Conservation (phyloP, 2,329 filamentous ascomycete species). For the Aureobasidium sp. region DNA sequence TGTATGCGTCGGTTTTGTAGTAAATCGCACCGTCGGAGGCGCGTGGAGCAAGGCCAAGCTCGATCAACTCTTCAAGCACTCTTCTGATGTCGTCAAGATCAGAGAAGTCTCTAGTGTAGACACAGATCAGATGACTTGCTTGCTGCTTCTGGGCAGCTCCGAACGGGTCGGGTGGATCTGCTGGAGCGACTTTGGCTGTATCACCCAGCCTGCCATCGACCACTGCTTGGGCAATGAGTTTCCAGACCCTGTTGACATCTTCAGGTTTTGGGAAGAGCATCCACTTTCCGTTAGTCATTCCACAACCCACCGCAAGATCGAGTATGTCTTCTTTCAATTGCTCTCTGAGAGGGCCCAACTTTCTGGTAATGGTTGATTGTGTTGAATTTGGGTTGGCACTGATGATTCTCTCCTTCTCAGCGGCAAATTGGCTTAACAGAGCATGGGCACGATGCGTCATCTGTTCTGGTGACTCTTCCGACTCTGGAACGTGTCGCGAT, state of each 20-base stretch:
- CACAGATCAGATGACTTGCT: constrained; percentile 53
- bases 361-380: constrained; percentile 31
- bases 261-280: constrained; percentile 58
- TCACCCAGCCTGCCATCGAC: constrained; percentile 63
- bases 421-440: constrained; percentile 46
- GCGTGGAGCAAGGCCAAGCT: constrained; percentile 51
- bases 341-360: constrained; percentile 37
- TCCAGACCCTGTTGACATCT: constrained; percentile 60
- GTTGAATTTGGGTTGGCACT: constrained; percentile 45
- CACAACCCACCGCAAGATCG: constrained; percentile 51
- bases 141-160: constrained; percentile 31
- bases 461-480: constrained; percentile 34
- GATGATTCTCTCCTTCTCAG: constrained; percentile 43
- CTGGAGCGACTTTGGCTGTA: constrained; percentile 64
- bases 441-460: constrained; percentile 43
- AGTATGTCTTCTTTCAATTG: constrained; percentile 50
- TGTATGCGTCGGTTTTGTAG: constrained; percentile 66
- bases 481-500: constrained; percentile 32
- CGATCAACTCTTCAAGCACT: constrained; percentile 45
- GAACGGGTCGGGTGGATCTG: constrained; percentile 31
- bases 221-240: constrained; percentile 58
- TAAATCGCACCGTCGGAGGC: constrained; percentile 50
- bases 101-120: constrained; percentile 71
- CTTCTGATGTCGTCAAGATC: constrained; percentile 62
- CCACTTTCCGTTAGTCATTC: constrained; percentile 68